Base-by-base conservation (phyloP, 805 yeast species). In the Wickerhamiella bombiphila region DNA sequence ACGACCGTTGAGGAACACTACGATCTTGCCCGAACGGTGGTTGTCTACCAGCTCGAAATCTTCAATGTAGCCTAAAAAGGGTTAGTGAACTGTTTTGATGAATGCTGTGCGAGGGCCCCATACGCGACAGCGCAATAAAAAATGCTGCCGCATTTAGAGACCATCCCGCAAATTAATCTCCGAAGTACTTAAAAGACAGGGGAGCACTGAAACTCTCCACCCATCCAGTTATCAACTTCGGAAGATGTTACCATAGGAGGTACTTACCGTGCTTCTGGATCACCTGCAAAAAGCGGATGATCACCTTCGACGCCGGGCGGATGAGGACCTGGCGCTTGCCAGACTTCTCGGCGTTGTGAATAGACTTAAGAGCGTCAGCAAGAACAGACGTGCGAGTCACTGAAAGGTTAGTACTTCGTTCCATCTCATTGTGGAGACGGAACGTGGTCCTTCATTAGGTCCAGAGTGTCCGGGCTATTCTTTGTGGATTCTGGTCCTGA, bases 151-250 rank as follows among this genome's bases (percentile, higher is more conserved):
- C n/a, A n/a, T n/a, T n/a, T n/a, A n/a, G 26, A 24, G 26, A 9
- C 26, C 9, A 29, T 37, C 41, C 42, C 29, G 48, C 44, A 36
- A 35, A 32, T 65, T 57, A 57, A 58, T 86, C 72, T 86, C 64
- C 94, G 95, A 93, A 80, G 77, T 76, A 78, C 72, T 83, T 85
- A 85, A 83, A 86, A 76, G 94, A 83, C 95, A 79, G 85, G 76
- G 69, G 70, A 93, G 77, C 88, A 85, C 79, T 64, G 76, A 61
- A 80, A 78, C 80, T 72, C 94, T 41, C 49, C 73, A 63, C 66
- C 86, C 93, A 81, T 82, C 95, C 85, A 86, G 95, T 86, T 85
- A 86, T 85, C 93, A 81, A 76, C 75, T 78, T 94, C 95, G 56
- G 35, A 32, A 48, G 44, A 38, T 7, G 19, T 28, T 26, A 19